These are phyloP conservation scores for Mycena metata DNA, from an alignment of 768 basidiomycete species.

Conservation along the genomic window DNA sequence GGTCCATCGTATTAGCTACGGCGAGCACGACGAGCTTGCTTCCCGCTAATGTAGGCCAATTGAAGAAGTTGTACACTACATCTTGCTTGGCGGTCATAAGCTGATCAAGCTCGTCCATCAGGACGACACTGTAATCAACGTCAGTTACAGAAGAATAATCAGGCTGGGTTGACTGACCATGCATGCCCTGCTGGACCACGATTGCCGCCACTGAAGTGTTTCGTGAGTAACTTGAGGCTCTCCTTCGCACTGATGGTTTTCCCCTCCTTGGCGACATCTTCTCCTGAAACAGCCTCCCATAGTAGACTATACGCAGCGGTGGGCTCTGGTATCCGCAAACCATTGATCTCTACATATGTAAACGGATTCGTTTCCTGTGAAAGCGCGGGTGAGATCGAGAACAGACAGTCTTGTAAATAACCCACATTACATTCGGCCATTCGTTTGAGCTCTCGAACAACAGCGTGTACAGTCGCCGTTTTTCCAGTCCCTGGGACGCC, in stretches of 20 bases:
- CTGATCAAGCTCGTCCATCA: slow-evolving; percentile 99
- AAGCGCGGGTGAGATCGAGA: not conserved
- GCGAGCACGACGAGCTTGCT: slow-evolving; percentile 96
- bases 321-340: slow-evolving; percentile 92
- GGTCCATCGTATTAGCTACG: slow-evolving; percentile 98
- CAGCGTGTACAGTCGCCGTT: slow-evolving; percentile 96
- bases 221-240: slow-evolving; percentile 82
- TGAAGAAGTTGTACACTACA: slow-evolving; percentile 99
- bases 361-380: slow-evolving; percentile 92
- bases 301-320: slow-evolving; percentile 91
- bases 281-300: slow-evolving; percentile 93
- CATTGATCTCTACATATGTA: slow-evolving; percentile 98
- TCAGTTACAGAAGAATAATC: not conserved
- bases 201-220: slow-evolving; percentile 77
- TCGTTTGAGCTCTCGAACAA: slow-evolving; percentile 89
- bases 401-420: slow-evolving; percentile 7
- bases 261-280: slow-evolving; percentile 72
- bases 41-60: slow-evolving; percentile 93
- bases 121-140: slow-evolving; percentile 78
- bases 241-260: slow-evolving; percentile 83
- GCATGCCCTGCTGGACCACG: slow-evolving; percentile 89
- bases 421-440: slow-evolving; percentile 87
- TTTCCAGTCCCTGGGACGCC: slow-evolving; percentile 99
- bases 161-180: slow-evolving; percentile 70
- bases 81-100: slow-evolving; percentile 96